Base-by-base conservation (phyloP, 208 protist genomes). In the Acanthamoeba polyphaga region DNA sequence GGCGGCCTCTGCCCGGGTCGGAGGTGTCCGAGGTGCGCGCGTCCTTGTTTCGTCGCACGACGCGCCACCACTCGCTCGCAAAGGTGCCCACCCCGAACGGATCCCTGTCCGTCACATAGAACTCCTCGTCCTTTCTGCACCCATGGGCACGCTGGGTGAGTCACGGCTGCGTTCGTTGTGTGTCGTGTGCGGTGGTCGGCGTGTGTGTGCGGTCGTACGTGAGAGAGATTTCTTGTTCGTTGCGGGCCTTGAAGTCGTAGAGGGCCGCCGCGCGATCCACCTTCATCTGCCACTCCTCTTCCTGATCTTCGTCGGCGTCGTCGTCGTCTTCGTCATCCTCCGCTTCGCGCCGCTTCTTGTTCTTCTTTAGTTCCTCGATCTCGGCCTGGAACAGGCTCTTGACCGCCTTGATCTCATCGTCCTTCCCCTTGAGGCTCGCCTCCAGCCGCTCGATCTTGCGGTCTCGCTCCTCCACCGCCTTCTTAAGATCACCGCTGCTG, bases 31-130 rank as follows among this genome's bases (percentile, higher is more conserved):
- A 74, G 29, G 6, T 43, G 68, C 68, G 58, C 19, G 8, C 68
- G 68, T 74, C 68, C 46, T 84, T 84, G 17, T 8, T 84, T 34
- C 46, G 34, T 84, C 76, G 76, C 32, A 84, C 46, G 9, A 84
- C 43, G 13, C 76, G 76, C 76, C 76, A 84, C 76, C 76, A 84
- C 32, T 84, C 76, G 43, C 76, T 84, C 6, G 76, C 76, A 55
- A 84, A 49, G 76, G 76, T 84, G 76, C 76, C 76, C 32, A 84
- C 76, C 46, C 76, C 76, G 76, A 84, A 84, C 76, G 76, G 76
- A n/a, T 84, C 76, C 76, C 76, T 49, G 32, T 84, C 76, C 24
- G 76, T 84, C 34, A 84, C 32, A 55, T 84, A 84, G 43, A 84
- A 84, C 46, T 84, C 76, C 46, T 84, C 76, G 76, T 84, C 76